Conservation (phyloP, 192 early-diverging fungal genomes). For the Coemansia guatemalensis region DNA sequence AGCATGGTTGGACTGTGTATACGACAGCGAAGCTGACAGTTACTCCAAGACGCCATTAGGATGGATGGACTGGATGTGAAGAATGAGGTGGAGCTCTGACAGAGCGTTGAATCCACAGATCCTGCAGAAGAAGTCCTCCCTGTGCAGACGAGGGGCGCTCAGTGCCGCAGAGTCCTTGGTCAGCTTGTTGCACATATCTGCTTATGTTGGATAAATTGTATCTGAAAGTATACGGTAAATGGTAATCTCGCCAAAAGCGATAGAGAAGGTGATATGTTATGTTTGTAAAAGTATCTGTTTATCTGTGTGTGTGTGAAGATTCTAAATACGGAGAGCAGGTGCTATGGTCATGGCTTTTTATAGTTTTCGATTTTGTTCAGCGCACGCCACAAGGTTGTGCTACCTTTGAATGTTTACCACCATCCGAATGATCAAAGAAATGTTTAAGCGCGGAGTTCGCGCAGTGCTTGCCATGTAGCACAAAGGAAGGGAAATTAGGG, state of each 20-base stretch:
- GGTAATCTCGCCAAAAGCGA: neutral
- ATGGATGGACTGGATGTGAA: slow-evolving; percentile 33
- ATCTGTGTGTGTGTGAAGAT: neutral
- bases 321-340: neutral
- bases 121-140: slow-evolving; percentile 50
- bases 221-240: neutral
- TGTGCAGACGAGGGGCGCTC: slow-evolving; percentile 17
- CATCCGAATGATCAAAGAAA: neutral
- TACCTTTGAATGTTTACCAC: neutral
- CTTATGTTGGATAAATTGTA: neutral
- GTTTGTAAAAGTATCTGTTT: no score
- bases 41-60: neutral
- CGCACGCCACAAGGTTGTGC: neutral
- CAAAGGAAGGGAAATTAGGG: slow-evolving; percentile 7
- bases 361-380: neutral
- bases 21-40: neutral
- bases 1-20: neutral
- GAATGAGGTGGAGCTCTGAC: slow-evolving; percentile 37
- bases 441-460: neutral
- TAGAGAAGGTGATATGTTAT: neutral
- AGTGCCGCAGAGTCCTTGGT: slow-evolving; percentile 13
- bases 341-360: neutral
- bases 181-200: slow-evolving; percentile 32
- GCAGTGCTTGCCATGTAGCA: neutral
- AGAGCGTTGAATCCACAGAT: slow-evolving; percentile 52